These are phyloP conservation scores for Podospora appendiculata DNA, from an alignment of 495 filamentous ascomycete genomes.

Conservation along the genomic window DNA sequence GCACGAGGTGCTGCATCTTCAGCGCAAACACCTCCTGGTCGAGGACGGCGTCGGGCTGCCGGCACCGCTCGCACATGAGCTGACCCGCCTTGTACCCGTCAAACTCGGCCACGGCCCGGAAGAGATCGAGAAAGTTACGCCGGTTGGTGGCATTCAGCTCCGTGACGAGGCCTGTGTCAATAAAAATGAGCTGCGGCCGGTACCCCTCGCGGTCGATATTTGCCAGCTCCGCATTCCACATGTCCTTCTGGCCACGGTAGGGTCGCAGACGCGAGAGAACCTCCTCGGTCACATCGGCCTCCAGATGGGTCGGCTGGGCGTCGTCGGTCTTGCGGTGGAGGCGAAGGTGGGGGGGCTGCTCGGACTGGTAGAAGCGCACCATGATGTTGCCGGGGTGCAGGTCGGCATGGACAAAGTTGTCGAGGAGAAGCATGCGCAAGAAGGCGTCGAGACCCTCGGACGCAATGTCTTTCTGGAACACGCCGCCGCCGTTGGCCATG, in stretches of 20 bases:
- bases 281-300: slow-evolving; percentile 74
- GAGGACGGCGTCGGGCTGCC: slow-evolving; percentile 81
- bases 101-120: slow-evolving; percentile 93
- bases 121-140: slow-evolving; percentile 89
- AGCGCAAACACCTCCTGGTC: slow-evolving; percentile 85
- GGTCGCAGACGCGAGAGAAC: slow-evolving; percentile 75
- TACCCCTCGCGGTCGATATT: slow-evolving; percentile 86
- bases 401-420: slow-evolving; percentile 99
- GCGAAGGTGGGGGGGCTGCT: slow-evolving; percentile 48
- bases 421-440: slow-evolving; percentile 91
- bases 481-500: slow-evolving; percentile 80
- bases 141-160: slow-evolving; percentile 83
- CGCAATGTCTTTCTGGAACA: slow-evolving; percentile 89
- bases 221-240: slow-evolving; percentile 63
- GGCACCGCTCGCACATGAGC: slow-evolving; percentile 91
- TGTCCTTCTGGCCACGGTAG: slow-evolving; percentile 49
- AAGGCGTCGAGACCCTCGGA: slow-evolving; percentile 97
- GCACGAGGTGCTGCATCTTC: slow-evolving; percentile 92
- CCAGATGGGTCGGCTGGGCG: slow-evolving; percentile 37
- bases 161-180: slow-evolving; percentile 94
- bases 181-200: slow-evolving; percentile 92
- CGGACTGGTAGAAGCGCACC: slow-evolving; percentile 94
- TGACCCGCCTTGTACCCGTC: slow-evolving; percentile 93
- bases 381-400: slow-evolving; percentile 98
- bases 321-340: slow-evolving; percentile 30